These are phyloP conservation scores for Arctium lappa DNA, from an alignment of 129 eudicot species.

Conservation along the genomic window DNA sequence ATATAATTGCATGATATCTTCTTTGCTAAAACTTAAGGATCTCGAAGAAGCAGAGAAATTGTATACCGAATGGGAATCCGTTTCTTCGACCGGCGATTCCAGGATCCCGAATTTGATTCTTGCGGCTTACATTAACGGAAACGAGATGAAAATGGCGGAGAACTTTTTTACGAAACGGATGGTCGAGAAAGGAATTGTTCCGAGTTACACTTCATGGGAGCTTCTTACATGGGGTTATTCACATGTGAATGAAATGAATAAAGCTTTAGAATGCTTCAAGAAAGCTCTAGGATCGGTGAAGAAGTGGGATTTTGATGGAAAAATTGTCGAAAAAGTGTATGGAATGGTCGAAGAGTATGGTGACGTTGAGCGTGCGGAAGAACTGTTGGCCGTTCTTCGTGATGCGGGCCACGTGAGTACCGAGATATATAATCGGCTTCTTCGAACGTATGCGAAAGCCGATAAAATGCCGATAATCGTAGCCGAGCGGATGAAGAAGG, in stretches of 20 bases:
- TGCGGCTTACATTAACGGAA: slow-evolving; percentile 57
- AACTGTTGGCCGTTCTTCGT: slow-evolving; percentile 51
- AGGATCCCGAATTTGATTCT: slow-evolving; percentile 79
- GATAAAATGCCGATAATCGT: slow-evolving; percentile 77
- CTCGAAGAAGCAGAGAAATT: slow-evolving; percentile 61
- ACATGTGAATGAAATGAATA: slow-evolving; percentile 41
- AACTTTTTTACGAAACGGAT: slow-evolving; percentile 53
- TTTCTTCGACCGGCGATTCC: slow-evolving; percentile 64
- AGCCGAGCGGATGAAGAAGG: slow-evolving; percentile 84
- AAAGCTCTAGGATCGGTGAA: slow-evolving; percentile 67
- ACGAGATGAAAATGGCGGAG: slow-evolving; percentile 53
- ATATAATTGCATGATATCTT: slow-evolving; percentile 73
- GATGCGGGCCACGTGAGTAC: slow-evolving; percentile 56
- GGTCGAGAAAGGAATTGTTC: slow-evolving; percentile 47
- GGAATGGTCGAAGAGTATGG: slow-evolving; percentile 49
- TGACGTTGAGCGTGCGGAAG: slow-evolving; percentile 65
- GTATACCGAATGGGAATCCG: slow-evolving; percentile 81
- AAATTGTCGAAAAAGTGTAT: slow-evolving; percentile 50
- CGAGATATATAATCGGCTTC: slow-evolving; percentile 58
- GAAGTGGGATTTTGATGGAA: slow-evolving; percentile 70
- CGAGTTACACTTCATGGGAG: slow-evolving; percentile 91
- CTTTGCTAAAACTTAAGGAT: slow-evolving; percentile 63
- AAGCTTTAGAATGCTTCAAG: slow-evolving; percentile 61
- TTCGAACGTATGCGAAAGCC: slow-evolving; percentile 66
- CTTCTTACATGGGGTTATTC: slow-evolving; percentile 73